Base-by-base conservation (phyloP, 306 rosid genomes). In the Malus domestica region DNA sequence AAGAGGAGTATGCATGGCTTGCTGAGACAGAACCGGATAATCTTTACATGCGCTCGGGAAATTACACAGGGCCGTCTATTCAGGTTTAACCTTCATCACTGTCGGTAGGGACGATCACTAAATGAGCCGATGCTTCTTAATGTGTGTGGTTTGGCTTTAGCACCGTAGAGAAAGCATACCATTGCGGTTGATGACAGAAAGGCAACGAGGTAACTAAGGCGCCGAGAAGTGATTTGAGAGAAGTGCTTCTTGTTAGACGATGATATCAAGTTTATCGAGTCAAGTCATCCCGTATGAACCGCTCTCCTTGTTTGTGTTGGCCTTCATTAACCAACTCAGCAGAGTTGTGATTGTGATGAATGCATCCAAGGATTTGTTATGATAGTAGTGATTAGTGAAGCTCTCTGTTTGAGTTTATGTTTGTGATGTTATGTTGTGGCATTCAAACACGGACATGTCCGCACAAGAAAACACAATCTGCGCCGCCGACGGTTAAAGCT, bases 1-100 rank as follows among this genome's bases (percentile, higher is more conserved):
- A 71, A 70, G 96, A 94, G 87, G 95, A 88, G 51, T 86, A 89
- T 81, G 97, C 97, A 65, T 95, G 98, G 98, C 97, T 95, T 80
- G 89, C 85, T 14, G 87, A 87, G 93, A 78, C 84, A 33, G 87
- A 84, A 74, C 96, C 98, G 1, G 78, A 66, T 32, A 87, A 88
- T 83, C 90, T 92, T 61, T 84, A 86, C 68, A 95, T 95, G 98
- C 95, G 89, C 44, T 78, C 20, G 15, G 97, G 97, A 67, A 82
- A 55, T 68, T 92, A 95, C 78, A 80, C 86, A 55, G 98, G 97
- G 25, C 97, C 97, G 42, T 68, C 85, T 75, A 86, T 95, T 84
- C 83, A 79, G 82, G 70, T 73, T 46, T 90, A 92, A 85, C 80
- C 70, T 74, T 73, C 59, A 16, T 75, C 73, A 16, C 6, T 25